Evolutionary conservation across 768 basidiomycete species (phyloP), one percentile per base, ranked within the genome.

Genomic region (Naematelia aurantialba): DNA sequence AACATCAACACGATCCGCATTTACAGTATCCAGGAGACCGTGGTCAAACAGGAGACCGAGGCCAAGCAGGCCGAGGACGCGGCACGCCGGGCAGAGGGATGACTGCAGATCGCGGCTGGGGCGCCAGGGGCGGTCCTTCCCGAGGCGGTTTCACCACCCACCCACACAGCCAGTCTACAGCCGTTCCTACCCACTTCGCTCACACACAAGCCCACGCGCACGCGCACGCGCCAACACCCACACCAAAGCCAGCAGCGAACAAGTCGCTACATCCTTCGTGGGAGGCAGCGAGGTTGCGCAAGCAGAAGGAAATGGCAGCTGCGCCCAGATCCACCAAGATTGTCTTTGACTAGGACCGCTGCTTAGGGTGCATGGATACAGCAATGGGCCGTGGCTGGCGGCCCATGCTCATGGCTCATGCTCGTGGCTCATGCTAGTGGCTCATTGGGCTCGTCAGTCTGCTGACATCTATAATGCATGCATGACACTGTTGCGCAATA

Each of bases 211-310:
- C n/a, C n/a, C n/a, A n/a, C n/a, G n/a, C n/a, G 34, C 17, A 39
- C 34, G 8, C 8, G 8, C 8, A 39, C 34, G 17, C 8, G 34
- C 8, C 34, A 39, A 17, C 34, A 8, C 8, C 34, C 8, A 39
- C 17, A 31, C 30, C 31, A 44, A 34, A 25, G 22, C 11, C 42
- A 58, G 48, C 46, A 17, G 58, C 45, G 34, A 67, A 75, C 39
- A 81, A 72, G 73, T 81, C 83, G 27, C 64, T 96, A 56, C 96
- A 99, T 78, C 94, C 96, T 1, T 94, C 91, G 13, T 99, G 96
- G 94, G 89, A 89, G 76, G 96, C 96, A 4, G 97, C 93, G 79
- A 83, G 82, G 77, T 86, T 84, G 75, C 76, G 86, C 59, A 90
- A 88, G 78, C 67, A 76, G 55, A 74, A 69, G 63, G 77, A 79